A percentile compares a stretch with the other conserved stretches of the same genome.
These are phyloP conservation scores for Colletotrichum orchidophilum DNA, from an alignment of 2,329 filamentous ascomycete species.

Conservation along the genomic window DNA sequence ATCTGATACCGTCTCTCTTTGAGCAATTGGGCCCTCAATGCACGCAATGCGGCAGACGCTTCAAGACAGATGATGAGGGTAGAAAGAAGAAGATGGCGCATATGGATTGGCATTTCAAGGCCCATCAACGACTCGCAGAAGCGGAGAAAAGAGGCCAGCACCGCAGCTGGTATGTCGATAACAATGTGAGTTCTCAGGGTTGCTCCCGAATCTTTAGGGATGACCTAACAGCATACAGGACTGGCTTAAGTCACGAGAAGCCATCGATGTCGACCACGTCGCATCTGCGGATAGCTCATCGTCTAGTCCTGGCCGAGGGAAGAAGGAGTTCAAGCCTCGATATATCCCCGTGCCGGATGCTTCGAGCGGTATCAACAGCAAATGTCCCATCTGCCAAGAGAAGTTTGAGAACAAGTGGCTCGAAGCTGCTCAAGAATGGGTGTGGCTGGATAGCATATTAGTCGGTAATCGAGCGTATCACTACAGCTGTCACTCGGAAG, in stretches of 20 bases:
- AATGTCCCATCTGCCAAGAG: slow-evolving; percentile 95
- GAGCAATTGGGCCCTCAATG: slow-evolving; percentile 87
- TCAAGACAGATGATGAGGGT: slow-evolving; percentile 79
- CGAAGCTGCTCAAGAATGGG: slow-evolving; percentile 93
- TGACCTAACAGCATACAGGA: slow-evolving; percentile 23
- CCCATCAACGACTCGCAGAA: slow-evolving; percentile 88
- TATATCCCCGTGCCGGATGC: slow-evolving; percentile 89
- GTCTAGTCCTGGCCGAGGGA: slow-evolving; percentile 41
- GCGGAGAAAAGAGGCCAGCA: slow-evolving; percentile 87
- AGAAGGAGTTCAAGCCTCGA: slow-evolving; percentile 57
- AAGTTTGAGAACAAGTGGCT: slow-evolving; percentile 93
- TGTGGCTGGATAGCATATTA: slow-evolving; percentile 89
- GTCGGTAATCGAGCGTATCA: slow-evolving; percentile 87
- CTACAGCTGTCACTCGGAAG: slow-evolving; percentile 87
- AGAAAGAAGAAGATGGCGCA: slow-evolving; percentile 88
- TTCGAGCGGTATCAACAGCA: slow-evolving; percentile 74
- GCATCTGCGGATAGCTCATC: slow-evolving; percentile 18
- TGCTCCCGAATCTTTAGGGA: slow-evolving; percentile 36
- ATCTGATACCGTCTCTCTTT: slow-evolving; percentile 79
- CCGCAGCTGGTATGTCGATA: slow-evolving; percentile 94
- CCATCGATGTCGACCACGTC: slow-evolving; percentile 43
- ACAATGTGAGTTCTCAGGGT: slow-evolving; percentile 69
- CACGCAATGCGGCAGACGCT: slow-evolving; percentile 89
- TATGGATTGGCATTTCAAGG: slow-evolving; percentile 98
- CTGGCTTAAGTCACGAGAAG: slow-evolving; percentile 37